A percentile compares a stretch with the other conserved stretches of the same genome.
Evolutionary conservation across 306 rosid species (phyloP).

Genomic region (Mimosa pudica): DNA sequence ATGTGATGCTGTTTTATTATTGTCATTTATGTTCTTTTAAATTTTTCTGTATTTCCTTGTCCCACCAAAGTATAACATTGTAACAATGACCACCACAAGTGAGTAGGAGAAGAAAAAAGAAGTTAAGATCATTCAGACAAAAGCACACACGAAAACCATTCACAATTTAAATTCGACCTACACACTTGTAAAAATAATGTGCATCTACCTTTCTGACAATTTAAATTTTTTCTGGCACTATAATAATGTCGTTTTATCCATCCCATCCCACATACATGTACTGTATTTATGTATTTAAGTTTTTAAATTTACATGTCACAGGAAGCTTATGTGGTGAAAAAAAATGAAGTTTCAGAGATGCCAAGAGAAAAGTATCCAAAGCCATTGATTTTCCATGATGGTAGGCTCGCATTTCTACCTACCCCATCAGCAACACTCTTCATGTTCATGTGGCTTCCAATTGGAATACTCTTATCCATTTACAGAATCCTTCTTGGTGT

Average conservation of each 20-base stretch:
- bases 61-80: neutral
- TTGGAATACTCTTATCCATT: constrained; percentile 63
- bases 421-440: constrained; percentile 71
- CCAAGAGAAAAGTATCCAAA: constrained; percentile 60
- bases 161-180: neutral
- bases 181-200: neutral
- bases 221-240: neutral
- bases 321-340: constrained; percentile 63
- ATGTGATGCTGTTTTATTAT: neutral
- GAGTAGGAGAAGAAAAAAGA: neutral
- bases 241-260: neutral
- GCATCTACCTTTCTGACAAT: neutral
- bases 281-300: neutral
- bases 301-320: constrained; percentile 35
- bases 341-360: constrained; percentile 44
- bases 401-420: constrained; percentile 71
- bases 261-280: neutral
- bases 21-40: neutral
- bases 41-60: neutral
- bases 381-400: constrained; percentile 70
- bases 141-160: neutral
- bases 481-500: constrained; percentile 65
- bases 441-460: constrained; percentile 83
- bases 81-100: neutral
- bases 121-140: neutral